Base-by-base conservation (phyloP, 371 early-diverging fungal genomes). In the Rhizomucor miehei region DNA sequence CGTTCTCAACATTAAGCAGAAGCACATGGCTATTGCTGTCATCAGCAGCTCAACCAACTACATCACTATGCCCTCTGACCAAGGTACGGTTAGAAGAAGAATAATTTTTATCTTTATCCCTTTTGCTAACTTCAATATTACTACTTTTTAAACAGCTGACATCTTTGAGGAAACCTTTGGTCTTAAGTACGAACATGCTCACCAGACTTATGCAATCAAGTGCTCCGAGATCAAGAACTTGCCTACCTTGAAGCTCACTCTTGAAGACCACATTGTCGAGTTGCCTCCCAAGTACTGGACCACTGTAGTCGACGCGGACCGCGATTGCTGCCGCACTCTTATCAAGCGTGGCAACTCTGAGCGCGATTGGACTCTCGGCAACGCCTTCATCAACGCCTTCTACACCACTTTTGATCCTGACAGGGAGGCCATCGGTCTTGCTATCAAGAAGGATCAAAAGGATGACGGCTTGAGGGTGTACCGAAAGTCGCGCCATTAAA, bases 231-330 rank as follows among this genome's bases (percentile, higher is more conserved):
- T 67, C 58, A 62, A 65, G 37, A 60, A 64, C 35, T 44, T 77
- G n/a, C 66, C 71, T 16, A 50, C 69, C 20, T 62, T 77, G 46
- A 67, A 69, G 39, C 51, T 77, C 12, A 60, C 62, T 29, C 52
- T 77, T 19, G 73, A 67, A 36, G 52, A 62, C 6, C 57, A 71
- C 16, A 58, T 66, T 36, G 72, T 61, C 36, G 53, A 55, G 13
- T 19, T 77, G 19, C 77, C 77, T 41, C 65, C 77, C 51, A 58
- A 53, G 16, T 77, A 77, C 52, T 77, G 73, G 74, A 71, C 65
- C 16, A 60, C 67, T 21, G 61, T 60, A 44, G 57, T 67, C 20
- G 59, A 69, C 17, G 63, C 60, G 19, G 59, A 56, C 8, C 59
- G 61, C 34, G 67, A 64, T 24, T 77, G 77, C 56, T 77, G 77